Evolutionary conservation across 2,329 filamentous ascomycete species (phyloP).

Genomic region (Coniochaeta sp.): DNA sequence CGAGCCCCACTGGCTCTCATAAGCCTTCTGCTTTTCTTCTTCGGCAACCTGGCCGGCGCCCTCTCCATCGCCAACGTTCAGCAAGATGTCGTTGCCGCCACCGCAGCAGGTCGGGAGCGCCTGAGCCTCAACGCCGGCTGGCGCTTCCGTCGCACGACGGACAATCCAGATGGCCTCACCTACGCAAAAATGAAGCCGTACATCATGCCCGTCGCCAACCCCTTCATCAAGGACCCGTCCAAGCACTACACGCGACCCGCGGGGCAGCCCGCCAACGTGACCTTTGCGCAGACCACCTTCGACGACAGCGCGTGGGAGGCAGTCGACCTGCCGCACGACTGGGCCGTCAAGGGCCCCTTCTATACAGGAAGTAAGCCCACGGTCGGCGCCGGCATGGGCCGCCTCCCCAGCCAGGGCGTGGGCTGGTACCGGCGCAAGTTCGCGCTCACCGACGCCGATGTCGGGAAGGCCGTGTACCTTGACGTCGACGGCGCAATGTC

Average conservation of each 20-base stretch:
- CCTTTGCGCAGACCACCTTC: constrained; percentile 20
- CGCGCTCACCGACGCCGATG: constrained; percentile 20
- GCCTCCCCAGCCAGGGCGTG: constrained; percentile 42
- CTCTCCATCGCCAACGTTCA: not conserved
- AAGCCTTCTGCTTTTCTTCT: not conserved
- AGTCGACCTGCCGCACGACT: constrained; percentile 40
- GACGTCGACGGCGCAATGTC: constrained; percentile 46
- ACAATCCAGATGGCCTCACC: constrained; percentile 25
- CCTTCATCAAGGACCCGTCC: not conserved
- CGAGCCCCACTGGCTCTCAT: not conserved
- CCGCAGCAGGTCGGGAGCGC: constrained; percentile 20
- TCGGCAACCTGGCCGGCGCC: not conserved
- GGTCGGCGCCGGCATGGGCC: constrained; percentile 30
- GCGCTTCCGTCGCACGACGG: constrained; percentile 25
- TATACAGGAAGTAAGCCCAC: constrained; percentile 16
- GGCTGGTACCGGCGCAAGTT: constrained; percentile 44
- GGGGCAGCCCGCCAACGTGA: constrained; percentile 14
- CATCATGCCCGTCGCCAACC: not conserved
- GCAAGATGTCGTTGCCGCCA: not conserved
- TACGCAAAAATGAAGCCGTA: constrained; percentile 16
- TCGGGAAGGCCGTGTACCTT: constrained; percentile 32
- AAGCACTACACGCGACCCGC: constrained; percentile 6
- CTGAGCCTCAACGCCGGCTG: constrained; percentile 24
- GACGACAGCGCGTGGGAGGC: constrained; percentile 33
- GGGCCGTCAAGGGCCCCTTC: constrained; percentile 41